Evolutionary conservation across 208 protist species (phyloP).

Genomic region (Zelonia costaricensis): DNA sequence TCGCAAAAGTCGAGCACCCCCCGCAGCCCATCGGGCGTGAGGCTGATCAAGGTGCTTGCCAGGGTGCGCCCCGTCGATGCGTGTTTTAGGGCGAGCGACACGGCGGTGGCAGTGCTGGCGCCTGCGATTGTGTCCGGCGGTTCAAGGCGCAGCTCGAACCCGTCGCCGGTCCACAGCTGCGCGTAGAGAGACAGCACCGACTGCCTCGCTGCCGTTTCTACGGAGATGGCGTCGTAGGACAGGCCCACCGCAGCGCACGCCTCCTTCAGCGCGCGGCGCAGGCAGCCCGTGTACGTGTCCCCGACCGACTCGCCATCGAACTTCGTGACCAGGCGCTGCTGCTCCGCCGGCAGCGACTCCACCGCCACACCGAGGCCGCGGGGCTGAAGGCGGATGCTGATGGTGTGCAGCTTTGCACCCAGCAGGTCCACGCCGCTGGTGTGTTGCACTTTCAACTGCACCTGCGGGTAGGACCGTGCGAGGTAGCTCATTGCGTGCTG

Average conservation of each 20-base stretch:
- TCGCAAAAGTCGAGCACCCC: conserved; percentile 20
- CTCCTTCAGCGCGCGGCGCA: conserved; percentile 46
- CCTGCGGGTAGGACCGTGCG: conserved; percentile 34
- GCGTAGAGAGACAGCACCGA: conserved; percentile 26
- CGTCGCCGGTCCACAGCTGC: conserved; percentile 8
- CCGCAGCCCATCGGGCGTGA: conserved; percentile 15
- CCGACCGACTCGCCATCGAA: conserved; percentile 70
- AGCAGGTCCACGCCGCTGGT: conserved; percentile 63
- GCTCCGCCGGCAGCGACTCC: conserved; percentile 14
- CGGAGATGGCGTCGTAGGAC: background rate
- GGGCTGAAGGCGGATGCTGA: conserved; percentile 41
- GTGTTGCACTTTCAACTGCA: conserved; percentile 54
- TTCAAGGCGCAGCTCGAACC: conserved; percentile 10
- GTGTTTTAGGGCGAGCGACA: conserved; percentile 14
- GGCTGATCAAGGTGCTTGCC: background rate
- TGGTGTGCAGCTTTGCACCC: conserved; percentile 54
- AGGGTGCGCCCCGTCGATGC: background rate
- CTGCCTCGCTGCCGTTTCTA: background rate
- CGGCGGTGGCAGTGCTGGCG: background rate
- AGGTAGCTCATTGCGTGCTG: conserved; percentile 9
- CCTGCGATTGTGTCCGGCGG: background rate
- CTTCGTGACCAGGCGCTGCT: conserved; percentile 28
- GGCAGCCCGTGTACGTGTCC: conserved; percentile 15
- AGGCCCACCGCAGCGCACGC: conserved; percentile 41
- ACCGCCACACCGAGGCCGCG: background rate